phyloP scores from a whole-genome alignment of 176 grass and related monocot genomes.

The Chloris gayana region DNA sequence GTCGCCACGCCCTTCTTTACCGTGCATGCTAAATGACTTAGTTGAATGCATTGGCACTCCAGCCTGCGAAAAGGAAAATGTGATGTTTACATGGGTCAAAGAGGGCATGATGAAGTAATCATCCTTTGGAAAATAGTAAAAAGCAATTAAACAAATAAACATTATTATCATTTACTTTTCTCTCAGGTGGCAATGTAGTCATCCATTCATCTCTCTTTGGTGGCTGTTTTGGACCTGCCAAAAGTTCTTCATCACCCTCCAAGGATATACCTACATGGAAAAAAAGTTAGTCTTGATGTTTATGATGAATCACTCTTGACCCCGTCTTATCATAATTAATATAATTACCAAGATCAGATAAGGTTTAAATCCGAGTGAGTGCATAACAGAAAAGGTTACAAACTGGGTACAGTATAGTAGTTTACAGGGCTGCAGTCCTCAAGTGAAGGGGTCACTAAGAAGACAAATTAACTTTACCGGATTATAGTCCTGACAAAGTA shows the following conservation, averaged over 20 bases:
- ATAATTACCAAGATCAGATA: background rate
- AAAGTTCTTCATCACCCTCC: conserved; percentile 91
- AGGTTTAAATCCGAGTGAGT: background rate
- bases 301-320: background rate
- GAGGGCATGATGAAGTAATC: conserved; percentile 22
- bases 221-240: conserved; percentile 73
- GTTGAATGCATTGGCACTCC: conserved; percentile 92
- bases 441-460: background rate
- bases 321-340: background rate
- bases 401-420: background rate
- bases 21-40: conserved; percentile 80
- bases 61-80: conserved; percentile 45
- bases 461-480: background rate
- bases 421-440: background rate
- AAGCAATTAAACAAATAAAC: conserved; percentile 7
- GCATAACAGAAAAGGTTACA: background rate
- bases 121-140: conserved; percentile 19
- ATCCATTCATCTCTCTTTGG: conserved; percentile 97
- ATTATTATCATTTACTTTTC: conserved; percentile 68
- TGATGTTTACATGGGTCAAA: conserved; percentile 26
- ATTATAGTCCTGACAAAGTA: background rate
- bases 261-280: conserved; percentile 73
- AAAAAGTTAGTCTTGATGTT: conserved; percentile 9
- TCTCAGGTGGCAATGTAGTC: conserved; percentile 93
- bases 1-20: conserved; percentile 90